phyloP scores from a whole-genome alignment of 345 rosid species.

The Clarkia xantiana region DNA sequence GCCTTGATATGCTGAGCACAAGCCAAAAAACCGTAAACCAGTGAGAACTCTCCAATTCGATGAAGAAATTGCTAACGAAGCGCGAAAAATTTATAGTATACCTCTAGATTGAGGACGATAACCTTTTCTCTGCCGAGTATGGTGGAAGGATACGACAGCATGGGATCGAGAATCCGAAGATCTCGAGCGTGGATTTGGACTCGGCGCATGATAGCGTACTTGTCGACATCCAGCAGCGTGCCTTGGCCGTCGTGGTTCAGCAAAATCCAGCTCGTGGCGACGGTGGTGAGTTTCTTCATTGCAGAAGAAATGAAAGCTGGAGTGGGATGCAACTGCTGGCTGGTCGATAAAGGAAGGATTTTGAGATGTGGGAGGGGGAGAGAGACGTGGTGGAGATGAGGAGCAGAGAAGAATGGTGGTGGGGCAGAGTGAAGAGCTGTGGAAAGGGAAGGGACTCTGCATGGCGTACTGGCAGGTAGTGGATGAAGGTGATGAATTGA shows the following conservation, averaged over 20 bases:
- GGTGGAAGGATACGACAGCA: conserved; percentile 34
- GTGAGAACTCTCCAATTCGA: neutral
- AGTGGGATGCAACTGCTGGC: no score
- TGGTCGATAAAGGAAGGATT: no score
- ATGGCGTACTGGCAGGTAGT: no score
- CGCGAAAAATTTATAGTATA: neutral
- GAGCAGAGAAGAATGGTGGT: no score
- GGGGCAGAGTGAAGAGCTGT: no score
- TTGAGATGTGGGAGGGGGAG: no score
- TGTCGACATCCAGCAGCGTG: conserved; percentile 31
- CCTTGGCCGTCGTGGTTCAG: conserved; percentile 20
- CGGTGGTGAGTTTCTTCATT: conserved; percentile 26
- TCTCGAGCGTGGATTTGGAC: conserved; percentile 48
- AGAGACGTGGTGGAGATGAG: no score
- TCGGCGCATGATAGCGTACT: conserved; percentile 38
- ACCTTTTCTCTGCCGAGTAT: conserved; percentile 36
- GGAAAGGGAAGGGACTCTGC: no score
- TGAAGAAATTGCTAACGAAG: neutral
- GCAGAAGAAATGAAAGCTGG: no score
- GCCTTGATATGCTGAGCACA: conserved; percentile 39
- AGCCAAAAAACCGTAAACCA: conserved; percentile 9
- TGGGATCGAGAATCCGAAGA: conserved; percentile 44
- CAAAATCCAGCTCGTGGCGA: conserved; percentile 30
- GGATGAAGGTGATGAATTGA: no score
- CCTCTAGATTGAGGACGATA: conserved; percentile 48